Conservation (phyloP, 345 rosid genomes). For the Sisymbrium irio region DNA sequence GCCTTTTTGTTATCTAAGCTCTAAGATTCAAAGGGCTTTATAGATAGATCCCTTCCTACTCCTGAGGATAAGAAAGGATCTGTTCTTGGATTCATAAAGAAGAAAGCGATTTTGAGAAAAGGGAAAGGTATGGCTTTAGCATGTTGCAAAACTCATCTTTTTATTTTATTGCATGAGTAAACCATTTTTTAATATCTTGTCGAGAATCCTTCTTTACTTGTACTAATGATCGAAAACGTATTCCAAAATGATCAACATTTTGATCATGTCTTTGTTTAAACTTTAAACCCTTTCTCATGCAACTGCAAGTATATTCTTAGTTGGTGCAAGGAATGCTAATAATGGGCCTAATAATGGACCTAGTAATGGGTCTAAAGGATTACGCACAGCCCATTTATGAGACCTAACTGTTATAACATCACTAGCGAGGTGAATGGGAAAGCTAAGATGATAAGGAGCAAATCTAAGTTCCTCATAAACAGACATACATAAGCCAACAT, state of each 20-base stretch:
- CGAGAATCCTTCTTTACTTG: constrained; percentile 24
- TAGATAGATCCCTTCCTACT: background rate
- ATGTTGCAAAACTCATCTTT: constrained; percentile 18
- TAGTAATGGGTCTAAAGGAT: background rate
- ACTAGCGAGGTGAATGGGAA: background rate
- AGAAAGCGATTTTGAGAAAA: constrained; percentile 32
- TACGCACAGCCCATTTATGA: background rate
- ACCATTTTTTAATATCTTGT: background rate
- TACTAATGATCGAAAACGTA: background rate
- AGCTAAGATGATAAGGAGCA: too few species aligned
- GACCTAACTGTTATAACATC: background rate
- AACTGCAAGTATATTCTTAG: constrained; percentile 32
- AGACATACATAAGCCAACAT: constrained; percentile 22
- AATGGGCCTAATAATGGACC: too few species aligned
- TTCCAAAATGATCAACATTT: constrained; percentile 17
- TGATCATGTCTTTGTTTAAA: constrained; percentile 1
- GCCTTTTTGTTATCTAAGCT: constrained; percentile 2
- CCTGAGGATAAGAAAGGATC: background rate
- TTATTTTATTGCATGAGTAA: background rate
- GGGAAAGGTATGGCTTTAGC: constrained; percentile 46
- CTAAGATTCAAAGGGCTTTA: constrained; percentile 3
- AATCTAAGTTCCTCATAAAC: constrained; percentile 7
- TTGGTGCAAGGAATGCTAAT: too few species aligned
- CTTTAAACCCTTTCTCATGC: constrained; percentile 11
- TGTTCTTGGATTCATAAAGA: constrained; percentile 35